Percentiles rank a stretch among this genome's conserved stretches.
These are phyloP conservation scores for Metschnikowia dekortorum DNA, from an alignment of 805 yeast genomes.

Conservation along the genomic window DNA sequence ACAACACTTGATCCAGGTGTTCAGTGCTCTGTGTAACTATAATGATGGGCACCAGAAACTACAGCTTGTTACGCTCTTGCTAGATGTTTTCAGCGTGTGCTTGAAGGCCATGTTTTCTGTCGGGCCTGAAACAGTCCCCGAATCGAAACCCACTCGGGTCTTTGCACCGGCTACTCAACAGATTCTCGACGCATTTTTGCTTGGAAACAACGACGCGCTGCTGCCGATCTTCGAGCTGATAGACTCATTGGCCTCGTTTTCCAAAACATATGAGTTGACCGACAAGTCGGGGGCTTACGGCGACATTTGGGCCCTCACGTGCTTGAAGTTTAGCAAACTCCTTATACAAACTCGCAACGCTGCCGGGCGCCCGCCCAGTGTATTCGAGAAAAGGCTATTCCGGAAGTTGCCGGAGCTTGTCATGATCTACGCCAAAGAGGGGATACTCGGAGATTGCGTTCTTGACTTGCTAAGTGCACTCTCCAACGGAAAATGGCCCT, in stretches of 20 bases:
- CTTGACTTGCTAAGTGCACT: slow-evolving; percentile 54
- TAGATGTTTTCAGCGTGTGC: slow-evolving; percentile 52
- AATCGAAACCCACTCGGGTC: slow-evolving; percentile 38
- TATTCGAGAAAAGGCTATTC: slow-evolving; percentile 61
- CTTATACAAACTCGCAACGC: slow-evolving; percentile 55
- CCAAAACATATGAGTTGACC: slow-evolving; percentile 33
- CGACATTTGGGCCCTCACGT: slow-evolving; percentile 44
- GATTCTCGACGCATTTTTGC: slow-evolving; percentile 55
- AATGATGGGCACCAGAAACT: slow-evolving; percentile 51
- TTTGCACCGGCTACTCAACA: slow-evolving; percentile 48
- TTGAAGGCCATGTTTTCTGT: slow-evolving; percentile 53
- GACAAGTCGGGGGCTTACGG: slow-evolving; percentile 47
- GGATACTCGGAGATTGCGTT: slow-evolving; percentile 45
- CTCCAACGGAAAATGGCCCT: slow-evolving; percentile 50
- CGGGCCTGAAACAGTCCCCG: slow-evolving; percentile 37
- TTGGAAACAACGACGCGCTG: slow-evolving; percentile 44
- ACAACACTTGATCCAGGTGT: slow-evolving; percentile 57
- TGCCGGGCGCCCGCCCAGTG: slow-evolving; percentile 48
- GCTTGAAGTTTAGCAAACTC: slow-evolving; percentile 53
- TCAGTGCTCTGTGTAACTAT: slow-evolving; percentile 72
- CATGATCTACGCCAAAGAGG: slow-evolving; percentile 49
- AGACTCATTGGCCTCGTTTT: slow-evolving; percentile 39
- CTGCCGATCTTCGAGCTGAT: slow-evolving; percentile 51
- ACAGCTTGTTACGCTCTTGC: slow-evolving; percentile 53
- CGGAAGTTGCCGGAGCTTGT: slow-evolving; percentile 53